Base-by-base conservation (phyloP, 139 green algal species). In the Penium margaritaceum region DNA sequence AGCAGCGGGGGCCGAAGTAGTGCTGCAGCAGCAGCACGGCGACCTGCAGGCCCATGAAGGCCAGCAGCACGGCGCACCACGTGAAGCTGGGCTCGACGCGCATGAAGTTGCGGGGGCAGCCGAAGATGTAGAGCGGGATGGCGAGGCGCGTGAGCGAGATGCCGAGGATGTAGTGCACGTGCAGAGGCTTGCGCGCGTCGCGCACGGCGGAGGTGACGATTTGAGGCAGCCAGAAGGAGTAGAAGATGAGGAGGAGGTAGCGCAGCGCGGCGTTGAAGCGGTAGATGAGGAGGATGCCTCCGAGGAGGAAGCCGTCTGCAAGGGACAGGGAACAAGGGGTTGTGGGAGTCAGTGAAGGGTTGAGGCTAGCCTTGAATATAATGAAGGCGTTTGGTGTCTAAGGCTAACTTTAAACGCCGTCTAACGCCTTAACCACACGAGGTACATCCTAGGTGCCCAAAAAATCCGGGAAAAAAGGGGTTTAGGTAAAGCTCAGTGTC, bases 151-250 rank as follows among this genome's bases (percentile, higher is more conserved):
- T 85, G 7, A 81, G 38, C 29, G 79, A 85, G 3, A 84, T 95
- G 71, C 90, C 90, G 24, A 91, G 21, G 27, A 96, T 81, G 81
- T 93, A 96, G 51, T 76, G 54, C 44, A 86, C 81, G 54, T 75
- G 70, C 17, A 96, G 68, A 27, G 91, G 90, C 79, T 88, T 88
- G 21, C 78, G 77, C 15, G 72, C 30, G 69, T 90, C 88, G 7
- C 32, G 61, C 1, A 34, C 27, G 3, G 79, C 87, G 70, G 81
- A 90, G 67, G 85, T 76, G 36, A 92, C 36, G 51, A 96, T 87
- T 73, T 96, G 91, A 15, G 91, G 91, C 15, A 92, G 27, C 91
- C 91, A 96, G 72, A 91, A 96, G 58, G 62, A 85, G 77, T 84
- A 85, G 62, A 84, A 73, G 5, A 82, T 14, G 2, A 87, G 46